Evolutionary conservation across 331 rosid genomes (phyloP).

Genomic region (Saraca asoca): DNA sequence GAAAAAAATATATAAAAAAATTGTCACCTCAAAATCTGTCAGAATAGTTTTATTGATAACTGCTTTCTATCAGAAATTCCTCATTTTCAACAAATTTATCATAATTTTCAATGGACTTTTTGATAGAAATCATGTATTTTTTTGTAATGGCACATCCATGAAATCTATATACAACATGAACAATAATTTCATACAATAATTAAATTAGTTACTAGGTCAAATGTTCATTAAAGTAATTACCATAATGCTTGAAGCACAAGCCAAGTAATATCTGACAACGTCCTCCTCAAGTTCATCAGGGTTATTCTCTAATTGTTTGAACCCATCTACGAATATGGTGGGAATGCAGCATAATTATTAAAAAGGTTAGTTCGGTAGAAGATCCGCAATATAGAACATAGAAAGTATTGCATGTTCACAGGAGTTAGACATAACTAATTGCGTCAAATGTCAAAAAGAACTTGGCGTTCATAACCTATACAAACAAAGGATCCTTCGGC

Average conservation of each 20-base stretch:
- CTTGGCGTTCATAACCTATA: not conserved
- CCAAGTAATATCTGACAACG: slow-evolving; percentile 79
- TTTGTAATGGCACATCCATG: too few relatives aligned
- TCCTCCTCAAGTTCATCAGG: slow-evolving; percentile 99
- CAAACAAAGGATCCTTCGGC: slow-evolving; percentile 18
- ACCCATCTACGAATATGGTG: slow-evolving; percentile 76
- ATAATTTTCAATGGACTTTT: too few relatives aligned
- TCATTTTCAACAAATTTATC: too few relatives aligned
- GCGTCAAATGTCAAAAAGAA: not conserved
- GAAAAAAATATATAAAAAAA: too few relatives aligned
- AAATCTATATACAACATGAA: too few relatives aligned
- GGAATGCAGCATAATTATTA: slow-evolving; percentile 27
- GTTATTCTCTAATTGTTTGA: slow-evolving; percentile 70
- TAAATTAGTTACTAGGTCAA: too few relatives aligned
- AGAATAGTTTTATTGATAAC: too few relatives aligned
- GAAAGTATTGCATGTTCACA: not conserved
- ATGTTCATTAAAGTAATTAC: slow-evolving; percentile 48
- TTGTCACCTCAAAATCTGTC: too few relatives aligned
- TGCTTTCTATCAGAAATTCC: too few relatives aligned
- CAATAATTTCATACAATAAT: too few relatives aligned
- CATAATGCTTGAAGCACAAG: slow-evolving; percentile 82
- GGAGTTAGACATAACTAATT: not conserved
- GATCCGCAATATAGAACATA: slow-evolving; percentile 2
- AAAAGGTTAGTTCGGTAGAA: slow-evolving; percentile 2
- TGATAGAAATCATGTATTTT: too few relatives aligned